Evolutionary conservation across 2,329 filamentous ascomycete genomes (phyloP).

Genomic region (Orbilia oligospora): DNA sequence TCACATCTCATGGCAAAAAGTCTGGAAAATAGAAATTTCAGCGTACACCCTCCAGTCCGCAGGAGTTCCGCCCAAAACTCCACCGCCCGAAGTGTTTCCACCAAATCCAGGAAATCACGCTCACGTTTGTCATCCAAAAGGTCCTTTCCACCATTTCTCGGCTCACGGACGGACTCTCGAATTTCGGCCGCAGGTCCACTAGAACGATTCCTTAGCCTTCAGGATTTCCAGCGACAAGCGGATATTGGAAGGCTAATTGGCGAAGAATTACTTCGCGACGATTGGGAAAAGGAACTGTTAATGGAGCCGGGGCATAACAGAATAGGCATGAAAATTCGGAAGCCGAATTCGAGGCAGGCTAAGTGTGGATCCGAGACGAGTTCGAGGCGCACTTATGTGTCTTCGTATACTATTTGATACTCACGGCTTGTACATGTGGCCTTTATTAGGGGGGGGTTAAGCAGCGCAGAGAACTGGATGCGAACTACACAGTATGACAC

Average conservation of each 20-base stretch:
- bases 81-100: not conserved
- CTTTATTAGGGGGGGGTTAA: no score
- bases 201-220: slow-evolving; percentile 6
- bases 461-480: no score
- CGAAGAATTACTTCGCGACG: slow-evolving; percentile 15
- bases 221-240: slow-evolving; percentile 22
- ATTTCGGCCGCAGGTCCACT: not conserved
- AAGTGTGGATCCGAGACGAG: not conserved
- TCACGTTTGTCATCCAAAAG: not conserved
- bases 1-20: not conserved
- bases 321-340: slow-evolving; percentile 8
- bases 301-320: not conserved
- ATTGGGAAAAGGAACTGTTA: slow-evolving; percentile 4
- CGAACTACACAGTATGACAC: no score
- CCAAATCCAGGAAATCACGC: not conserved
- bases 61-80: not conserved
- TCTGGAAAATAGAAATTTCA: not conserved
- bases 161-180: slow-evolving; percentile 16
- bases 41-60: not conserved
- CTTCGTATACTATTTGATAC: not conserved
- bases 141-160: not conserved
- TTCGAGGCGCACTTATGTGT: not conserved
- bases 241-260: slow-evolving; percentile 21
- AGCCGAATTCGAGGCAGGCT: not conserved
- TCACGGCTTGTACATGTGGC: no score